phyloP scores from a whole-genome alignment of 495 filamentous ascomycete genomes.

The Patellaria atrata region DNA sequence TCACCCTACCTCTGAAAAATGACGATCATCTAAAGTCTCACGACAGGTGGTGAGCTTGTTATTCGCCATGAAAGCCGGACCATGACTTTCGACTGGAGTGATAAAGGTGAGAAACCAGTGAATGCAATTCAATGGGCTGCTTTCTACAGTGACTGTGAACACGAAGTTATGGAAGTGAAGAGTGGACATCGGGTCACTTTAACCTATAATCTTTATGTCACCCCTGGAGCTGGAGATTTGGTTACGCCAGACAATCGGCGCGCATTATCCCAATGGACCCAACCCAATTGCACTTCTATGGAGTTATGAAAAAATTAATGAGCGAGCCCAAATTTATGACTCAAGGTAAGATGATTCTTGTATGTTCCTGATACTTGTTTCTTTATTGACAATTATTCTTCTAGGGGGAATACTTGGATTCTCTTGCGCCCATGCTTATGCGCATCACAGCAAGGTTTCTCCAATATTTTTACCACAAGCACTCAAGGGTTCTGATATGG shows the following conservation, averaged over 20 bases:
- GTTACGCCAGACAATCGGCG: no score
- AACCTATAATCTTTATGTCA: constrained; percentile 43
- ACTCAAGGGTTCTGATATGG: constrained; percentile 14
- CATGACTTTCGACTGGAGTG: constrained; percentile 33
- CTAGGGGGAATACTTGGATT: constrained; percentile 11
- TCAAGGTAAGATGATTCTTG: no score
- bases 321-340: background rate
- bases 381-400: no score
- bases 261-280: background rate
- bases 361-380: no score
- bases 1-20: background rate
- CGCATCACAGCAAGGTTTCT: constrained; percentile 1
- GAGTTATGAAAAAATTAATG: background rate
- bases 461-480: constrained; percentile 1
- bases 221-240: constrained; percentile 11
- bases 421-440: constrained; percentile 13
- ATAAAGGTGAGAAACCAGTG: background rate
- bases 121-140: constrained; percentile 38
- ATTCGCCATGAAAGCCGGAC: constrained; percentile 25
- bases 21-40: constrained; percentile 9
- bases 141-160: constrained; percentile 48
- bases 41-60: constrained; percentile 23
- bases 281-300: background rate
- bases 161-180: constrained; percentile 42
- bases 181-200: constrained; percentile 40